phyloP scores from a whole-genome alignment of 164 flowering plant species.

The Cinnamomum chago region DNA sequence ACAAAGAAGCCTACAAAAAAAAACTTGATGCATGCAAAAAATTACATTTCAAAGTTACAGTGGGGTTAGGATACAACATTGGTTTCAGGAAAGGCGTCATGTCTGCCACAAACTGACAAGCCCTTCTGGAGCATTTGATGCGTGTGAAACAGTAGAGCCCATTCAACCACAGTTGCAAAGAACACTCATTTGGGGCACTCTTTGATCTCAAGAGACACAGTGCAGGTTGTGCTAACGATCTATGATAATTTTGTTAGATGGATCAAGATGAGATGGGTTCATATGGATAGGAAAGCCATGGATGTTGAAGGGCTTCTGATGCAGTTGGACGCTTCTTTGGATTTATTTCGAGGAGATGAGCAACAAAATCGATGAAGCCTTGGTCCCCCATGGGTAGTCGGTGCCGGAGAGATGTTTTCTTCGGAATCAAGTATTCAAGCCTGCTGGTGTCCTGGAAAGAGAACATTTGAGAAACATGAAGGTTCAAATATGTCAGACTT shows the following conservation, averaged over 20 bases:
- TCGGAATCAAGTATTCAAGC: constrained; percentile 87
- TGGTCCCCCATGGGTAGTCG: constrained; percentile 95
- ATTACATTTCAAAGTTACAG: constrained; percentile 35
- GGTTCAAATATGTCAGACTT: not conserved
- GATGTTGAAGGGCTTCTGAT: constrained; percentile 82
- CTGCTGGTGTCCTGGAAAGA: constrained; percentile 74
- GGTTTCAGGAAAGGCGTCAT: constrained; percentile 5
- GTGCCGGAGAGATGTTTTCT: constrained; percentile 87
- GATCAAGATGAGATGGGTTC: constrained; percentile 89
- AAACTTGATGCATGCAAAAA: constrained; percentile 8
- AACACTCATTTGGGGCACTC: not conserved
- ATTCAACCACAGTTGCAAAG: not conserved
- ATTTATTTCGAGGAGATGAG: constrained; percentile 78
- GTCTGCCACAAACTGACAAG: constrained; percentile 17
- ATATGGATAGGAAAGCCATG: constrained; percentile 93
- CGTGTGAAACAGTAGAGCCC: constrained; percentile 12
- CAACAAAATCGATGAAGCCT: constrained; percentile 90
- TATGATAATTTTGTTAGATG: not conserved
- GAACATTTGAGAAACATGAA: not conserved
- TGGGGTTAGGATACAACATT: constrained; percentile 27
- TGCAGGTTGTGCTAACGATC: not conserved
- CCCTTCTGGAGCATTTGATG: not conserved
- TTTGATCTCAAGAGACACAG: not conserved
- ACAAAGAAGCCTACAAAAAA: not conserved
- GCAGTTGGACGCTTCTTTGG: constrained; percentile 95